These are phyloP conservation scores for Rhinocladiella mackenziei DNA, from an alignment of 2,329 filamentous ascomycete species.

Conservation along the genomic window DNA sequence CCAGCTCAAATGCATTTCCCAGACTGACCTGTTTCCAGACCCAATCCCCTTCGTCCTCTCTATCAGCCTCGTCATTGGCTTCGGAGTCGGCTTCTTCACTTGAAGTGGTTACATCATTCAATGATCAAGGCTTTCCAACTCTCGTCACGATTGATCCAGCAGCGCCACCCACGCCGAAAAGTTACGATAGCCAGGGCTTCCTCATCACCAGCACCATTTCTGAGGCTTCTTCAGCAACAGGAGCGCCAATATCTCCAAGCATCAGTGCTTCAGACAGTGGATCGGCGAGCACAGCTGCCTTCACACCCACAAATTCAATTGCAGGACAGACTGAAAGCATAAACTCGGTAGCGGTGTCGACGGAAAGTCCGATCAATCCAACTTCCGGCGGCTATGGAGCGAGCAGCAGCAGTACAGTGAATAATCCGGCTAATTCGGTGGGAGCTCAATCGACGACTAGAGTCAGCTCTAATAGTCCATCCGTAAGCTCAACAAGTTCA, in stretches of 20 bases:
- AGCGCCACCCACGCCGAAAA: conserved; percentile 36
- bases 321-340: not conserved
- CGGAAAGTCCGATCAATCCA: conserved; percentile 1
- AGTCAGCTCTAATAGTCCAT: not conserved
- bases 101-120: conserved; percentile 45
- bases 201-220: conserved; percentile 35
- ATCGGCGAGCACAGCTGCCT: conserved; percentile 1
- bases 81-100: conserved; percentile 46
- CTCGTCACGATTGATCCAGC: conserved; percentile 41
- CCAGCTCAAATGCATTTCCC: conserved; percentile 19
- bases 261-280: conserved; percentile 1
- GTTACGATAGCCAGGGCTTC: conserved; percentile 47
- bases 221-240: not conserved
- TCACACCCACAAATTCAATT: conserved; percentile 1
- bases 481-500: too few relatives aligned
- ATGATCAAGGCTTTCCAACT: conserved; percentile 50
- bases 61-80: conserved; percentile 43
- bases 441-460: not conserved
- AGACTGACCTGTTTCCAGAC: conserved; percentile 39
- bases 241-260: not conserved
- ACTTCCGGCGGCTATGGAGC: not conserved
- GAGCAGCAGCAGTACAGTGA: not conserved
- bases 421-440: not conserved
- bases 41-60: conserved; percentile 52
- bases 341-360: not conserved